Evolutionary conservation across 257 asterid genomes (phyloP), one percentile per base, ranked within the genome.

Genomic region (Fraxinus pennsylvanica): DNA sequence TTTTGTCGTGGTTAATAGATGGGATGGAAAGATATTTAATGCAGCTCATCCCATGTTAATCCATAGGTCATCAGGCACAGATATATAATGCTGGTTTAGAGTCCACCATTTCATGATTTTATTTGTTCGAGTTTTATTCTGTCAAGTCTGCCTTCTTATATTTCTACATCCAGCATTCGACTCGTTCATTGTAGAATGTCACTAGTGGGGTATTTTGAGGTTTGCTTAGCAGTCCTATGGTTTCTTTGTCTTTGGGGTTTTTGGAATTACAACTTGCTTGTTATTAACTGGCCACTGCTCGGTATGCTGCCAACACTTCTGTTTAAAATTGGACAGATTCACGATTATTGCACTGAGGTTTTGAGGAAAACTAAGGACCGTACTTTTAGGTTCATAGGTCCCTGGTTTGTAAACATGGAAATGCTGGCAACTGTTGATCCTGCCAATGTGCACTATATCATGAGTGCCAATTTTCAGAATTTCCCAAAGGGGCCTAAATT

Each of bases 401-500:
- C 91, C 0, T 81, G 86, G 90, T 83, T 88, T 50, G 14, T 85
- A 0, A 57, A 84, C 85, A 89, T 87, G 93, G 92, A 89, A 54
- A 85, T 89, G 57, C 71, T 91, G 13, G 80, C 39, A 5, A 89
- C 93, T 0, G 88, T 76, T 9, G 85, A 87, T 79, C 93, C 93
- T 1, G 89, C 85, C 1, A 84, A 91, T 78, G 90, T 91, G 15
- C 93, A 91, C 52, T 77, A 87, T 65, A 85, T 90, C 29, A 85
- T 89, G 87, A 90, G 90, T 59, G 78, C 78, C 0, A 86, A 85
- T 72, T 89, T 90, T 47, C 36, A 54, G 43, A 90, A 90, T 45
- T 89, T 80, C 27, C 93, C 92, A 0, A 90, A 90, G 72, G 93
- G 93, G 32, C 86, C 88, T 0, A 73, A 81, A 13, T 90, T 89